These are phyloP conservation scores for Drechslerella coelobrocha DNA, from an alignment of 2,329 filamentous ascomycete species.

Conservation along the genomic window DNA sequence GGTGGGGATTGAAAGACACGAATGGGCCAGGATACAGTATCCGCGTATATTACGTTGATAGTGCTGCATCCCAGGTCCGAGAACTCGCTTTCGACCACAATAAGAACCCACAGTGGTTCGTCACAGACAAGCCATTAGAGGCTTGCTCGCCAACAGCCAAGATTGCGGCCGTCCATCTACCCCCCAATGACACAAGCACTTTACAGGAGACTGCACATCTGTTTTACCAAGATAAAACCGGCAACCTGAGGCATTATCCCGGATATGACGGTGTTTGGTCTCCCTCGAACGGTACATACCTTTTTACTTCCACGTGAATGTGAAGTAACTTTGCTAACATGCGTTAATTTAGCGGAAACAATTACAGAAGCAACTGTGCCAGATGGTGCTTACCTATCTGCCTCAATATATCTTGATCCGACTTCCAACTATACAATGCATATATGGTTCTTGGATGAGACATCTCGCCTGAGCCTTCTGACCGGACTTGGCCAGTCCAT, in stretches of 20 bases:
- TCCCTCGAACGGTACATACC: conserved; percentile 26
- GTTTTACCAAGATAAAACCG: conserved; percentile 34
- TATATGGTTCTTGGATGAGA: conserved; percentile 31
- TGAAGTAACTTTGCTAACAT: no score
- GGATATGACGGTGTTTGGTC: conserved; percentile 37
- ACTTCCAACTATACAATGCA: conserved; percentile 22
- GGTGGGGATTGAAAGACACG: no score
- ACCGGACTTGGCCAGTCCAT: conserved; percentile 24
- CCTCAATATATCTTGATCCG: conserved; percentile 14
- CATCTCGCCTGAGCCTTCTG: conserved; percentile 16
- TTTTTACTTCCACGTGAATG: no score
- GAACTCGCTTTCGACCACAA: conserved; percentile 38
- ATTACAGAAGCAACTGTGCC: conserved; percentile 25
- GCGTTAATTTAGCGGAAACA: conserved; percentile 40
- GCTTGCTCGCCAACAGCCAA: conserved; percentile 31
- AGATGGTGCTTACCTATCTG: conserved; percentile 16
- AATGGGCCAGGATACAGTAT: conserved; percentile 25
- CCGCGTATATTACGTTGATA: conserved; percentile 47
- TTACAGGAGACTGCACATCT: conserved; percentile 29
- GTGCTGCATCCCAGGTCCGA: conserved; percentile 27
- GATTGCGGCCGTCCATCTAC: conserved; percentile 30
- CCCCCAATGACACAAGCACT: conserved; percentile 17
- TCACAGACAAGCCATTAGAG: conserved; percentile 32
- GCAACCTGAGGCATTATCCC: conserved; percentile 33
- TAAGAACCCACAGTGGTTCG: conserved; percentile 41